Percentiles rank a stretch among this genome's conserved stretches.
Conservation (phyloP, 495 filamentous ascomycete species). For the Penicillium ucsense region DNA sequence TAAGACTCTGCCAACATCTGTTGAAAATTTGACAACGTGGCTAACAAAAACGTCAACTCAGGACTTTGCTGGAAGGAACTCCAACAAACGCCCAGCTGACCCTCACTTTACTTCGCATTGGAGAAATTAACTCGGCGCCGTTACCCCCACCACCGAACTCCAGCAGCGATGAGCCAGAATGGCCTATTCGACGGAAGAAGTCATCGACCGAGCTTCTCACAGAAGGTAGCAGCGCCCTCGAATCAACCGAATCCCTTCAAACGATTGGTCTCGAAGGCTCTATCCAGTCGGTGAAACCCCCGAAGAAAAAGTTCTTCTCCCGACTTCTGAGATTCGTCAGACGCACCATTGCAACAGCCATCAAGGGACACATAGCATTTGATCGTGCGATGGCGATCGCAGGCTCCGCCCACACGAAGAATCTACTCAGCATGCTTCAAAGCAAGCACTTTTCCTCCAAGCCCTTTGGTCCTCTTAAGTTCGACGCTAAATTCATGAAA, state of each 20-base stretch:
- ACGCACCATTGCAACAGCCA: slow-evolving; percentile 53
- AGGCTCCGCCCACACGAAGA: slow-evolving; percentile 57
- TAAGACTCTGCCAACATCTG: slow-evolving; percentile 14
- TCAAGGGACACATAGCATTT: slow-evolving; percentile 59
- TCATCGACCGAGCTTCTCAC: slow-evolving; percentile 17
- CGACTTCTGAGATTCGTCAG: slow-evolving; percentile 60
- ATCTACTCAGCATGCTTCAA: slow-evolving; percentile 62
- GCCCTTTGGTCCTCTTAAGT: slow-evolving; percentile 59
- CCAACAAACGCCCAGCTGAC: slow-evolving; percentile 85
- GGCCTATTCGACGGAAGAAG: slow-evolving; percentile 24
- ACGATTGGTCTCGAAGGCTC: neutral
- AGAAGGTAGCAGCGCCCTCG: slow-evolving; percentile 14
- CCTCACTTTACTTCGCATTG: slow-evolving; percentile 74
- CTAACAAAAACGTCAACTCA: slow-evolving; percentile 11
- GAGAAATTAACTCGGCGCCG: slow-evolving; percentile 74
- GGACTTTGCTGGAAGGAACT: slow-evolving; percentile 69
- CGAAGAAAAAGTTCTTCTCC: slow-evolving; percentile 38
- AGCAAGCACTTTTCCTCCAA: slow-evolving; percentile 25
- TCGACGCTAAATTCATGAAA: slow-evolving; percentile 61
- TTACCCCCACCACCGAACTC: slow-evolving; percentile 65
- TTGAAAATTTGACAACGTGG: neutral
- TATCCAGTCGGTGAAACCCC: slow-evolving; percentile 8
- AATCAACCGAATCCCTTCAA: neutral
- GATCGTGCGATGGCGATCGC: slow-evolving; percentile 58
- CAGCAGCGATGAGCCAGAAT: slow-evolving; percentile 13